Evolutionary conservation across 179 eudicot genomes (phyloP).

Genomic region (Dionaea muscipula): DNA sequence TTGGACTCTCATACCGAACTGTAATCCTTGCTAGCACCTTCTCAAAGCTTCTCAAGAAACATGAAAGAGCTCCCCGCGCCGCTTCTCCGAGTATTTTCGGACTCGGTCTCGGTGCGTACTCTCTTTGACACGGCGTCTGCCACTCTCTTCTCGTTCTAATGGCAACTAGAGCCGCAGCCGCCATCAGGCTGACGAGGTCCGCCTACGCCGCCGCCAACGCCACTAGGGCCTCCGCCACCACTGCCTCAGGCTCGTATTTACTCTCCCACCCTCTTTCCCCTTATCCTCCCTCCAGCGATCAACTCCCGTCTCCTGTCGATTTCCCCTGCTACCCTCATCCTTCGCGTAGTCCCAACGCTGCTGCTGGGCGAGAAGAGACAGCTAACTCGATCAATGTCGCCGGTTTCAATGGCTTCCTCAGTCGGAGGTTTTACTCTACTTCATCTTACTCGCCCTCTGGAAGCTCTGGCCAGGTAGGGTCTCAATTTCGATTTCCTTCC

Average conservation of each 20-base stretch:
- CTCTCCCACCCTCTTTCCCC: constrained; percentile 1
- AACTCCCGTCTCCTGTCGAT: neutral
- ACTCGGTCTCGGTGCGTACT: too few species aligned
- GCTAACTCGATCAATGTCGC: constrained; percentile 8
- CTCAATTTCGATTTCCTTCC: too few species aligned
- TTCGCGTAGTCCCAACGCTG: constrained; percentile 4
- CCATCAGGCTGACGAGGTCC: constrained; percentile 17
- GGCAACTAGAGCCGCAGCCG: constrained; percentile 23
- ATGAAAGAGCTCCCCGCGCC: too few species aligned
- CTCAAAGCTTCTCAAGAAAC: neutral
- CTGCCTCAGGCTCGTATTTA: neutral
- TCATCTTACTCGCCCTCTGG: constrained; percentile 15
- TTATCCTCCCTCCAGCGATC: neutral
- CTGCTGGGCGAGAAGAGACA: constrained; percentile 4
- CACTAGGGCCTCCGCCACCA: constrained; percentile 6
- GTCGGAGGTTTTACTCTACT: constrained; percentile 27
- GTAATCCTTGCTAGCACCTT: neutral
- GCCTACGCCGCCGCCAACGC: constrained; percentile 20
- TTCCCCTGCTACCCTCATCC: neutral
- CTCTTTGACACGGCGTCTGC: neutral
- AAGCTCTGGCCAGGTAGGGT: constrained; percentile 26
- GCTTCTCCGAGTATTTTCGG: too few species aligned
- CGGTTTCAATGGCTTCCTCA: constrained; percentile 10
- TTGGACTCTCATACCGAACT: too few species aligned
- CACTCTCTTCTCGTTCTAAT: constrained; percentile 6